phyloP scores from a whole-genome alignment of 371 early-diverging fungal genomes.

The Catenaria anguillulae region DNA sequence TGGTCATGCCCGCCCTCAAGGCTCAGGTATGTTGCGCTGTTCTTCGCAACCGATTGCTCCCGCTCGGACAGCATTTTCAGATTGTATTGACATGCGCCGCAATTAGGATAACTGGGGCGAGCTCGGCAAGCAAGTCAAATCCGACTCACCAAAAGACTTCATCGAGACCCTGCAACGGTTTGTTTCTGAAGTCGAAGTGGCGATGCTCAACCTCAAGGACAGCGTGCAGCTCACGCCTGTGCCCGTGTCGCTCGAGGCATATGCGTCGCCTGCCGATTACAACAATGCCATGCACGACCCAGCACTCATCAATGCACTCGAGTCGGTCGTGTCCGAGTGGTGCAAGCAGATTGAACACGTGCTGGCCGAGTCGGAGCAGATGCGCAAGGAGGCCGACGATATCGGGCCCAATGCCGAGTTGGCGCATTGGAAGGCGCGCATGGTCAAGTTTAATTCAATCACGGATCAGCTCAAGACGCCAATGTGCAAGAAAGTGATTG shows the following conservation, averaged over 20 bases:
- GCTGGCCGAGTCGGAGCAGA: constrained; percentile 42
- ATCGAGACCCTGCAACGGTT: constrained; percentile 36
- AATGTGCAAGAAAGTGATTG: constrained; percentile 41
- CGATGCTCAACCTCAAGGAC: constrained; percentile 39
- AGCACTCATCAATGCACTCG: constrained; percentile 32
- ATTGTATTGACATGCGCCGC: too few species aligned
- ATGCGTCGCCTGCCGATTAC: constrained; percentile 32
- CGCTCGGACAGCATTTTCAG: neutral
- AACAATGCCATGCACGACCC: constrained; percentile 34
- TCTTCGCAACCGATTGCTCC: neutral
- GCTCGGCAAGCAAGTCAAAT: constrained; percentile 22
- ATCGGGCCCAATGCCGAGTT: constrained; percentile 47
- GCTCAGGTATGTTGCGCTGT: constrained; percentile 28
- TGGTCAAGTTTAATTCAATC: constrained; percentile 48
- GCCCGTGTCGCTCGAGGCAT: constrained; percentile 31
- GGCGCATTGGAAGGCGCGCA: constrained; percentile 46
- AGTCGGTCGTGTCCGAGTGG: constrained; percentile 40
- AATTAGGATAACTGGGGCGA: constrained; percentile 41
- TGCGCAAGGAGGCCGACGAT: constrained; percentile 49
- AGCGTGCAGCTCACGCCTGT: constrained; percentile 31
- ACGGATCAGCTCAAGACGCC: constrained; percentile 41
- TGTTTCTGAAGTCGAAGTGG: constrained; percentile 35
- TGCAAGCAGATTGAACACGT: constrained; percentile 49
- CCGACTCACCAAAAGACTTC: constrained; percentile 29
- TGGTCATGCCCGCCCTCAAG: constrained; percentile 33